Percentiles rank a stretch among this genome's conserved stretches.
phyloP scores from a whole-genome alignment of 2,329 filamentous ascomycete species.

The Myriosclerotinia curreyana region DNA sequence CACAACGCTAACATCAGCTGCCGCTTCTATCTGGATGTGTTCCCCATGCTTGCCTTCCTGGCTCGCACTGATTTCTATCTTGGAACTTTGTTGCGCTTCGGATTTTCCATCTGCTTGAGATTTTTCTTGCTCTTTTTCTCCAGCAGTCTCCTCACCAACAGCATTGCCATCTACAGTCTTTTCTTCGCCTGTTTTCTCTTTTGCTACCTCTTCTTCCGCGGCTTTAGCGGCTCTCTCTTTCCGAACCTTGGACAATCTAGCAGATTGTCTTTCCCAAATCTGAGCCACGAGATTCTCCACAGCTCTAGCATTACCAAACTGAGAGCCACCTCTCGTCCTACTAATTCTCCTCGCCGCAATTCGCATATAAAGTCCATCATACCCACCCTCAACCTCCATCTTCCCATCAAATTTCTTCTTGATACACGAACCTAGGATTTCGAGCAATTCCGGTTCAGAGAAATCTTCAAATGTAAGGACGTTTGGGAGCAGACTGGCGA shows the following conservation, averaged over 20 bases:
- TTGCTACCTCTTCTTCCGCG: neutral
- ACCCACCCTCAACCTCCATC: conserved; percentile 60
- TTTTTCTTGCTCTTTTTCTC: conserved; percentile 45
- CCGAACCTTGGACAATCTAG: conserved; percentile 20
- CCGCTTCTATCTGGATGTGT: no score
- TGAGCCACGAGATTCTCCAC: conserved; percentile 58
- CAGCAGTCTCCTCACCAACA: neutral
- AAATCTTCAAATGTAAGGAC: conserved; percentile 67
- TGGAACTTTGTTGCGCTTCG: neutral
- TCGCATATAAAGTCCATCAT: conserved; percentile 58
- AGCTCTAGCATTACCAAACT: conserved; percentile 69
- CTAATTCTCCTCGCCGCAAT: conserved; percentile 62
- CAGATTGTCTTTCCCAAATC: conserved; percentile 56
- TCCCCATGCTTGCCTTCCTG: neutral
- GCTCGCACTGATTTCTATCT: no score
- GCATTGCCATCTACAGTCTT: conserved; percentile 9
- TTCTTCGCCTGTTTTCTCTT: conserved; percentile 42
- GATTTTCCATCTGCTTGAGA: conserved; percentile 13
- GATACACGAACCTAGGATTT: conserved; percentile 56
- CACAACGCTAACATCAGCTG: neutral
- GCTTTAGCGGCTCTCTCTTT: conserved; percentile 14
- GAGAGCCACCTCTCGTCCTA: conserved; percentile 56
- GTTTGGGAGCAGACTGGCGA: conserved; percentile 65
- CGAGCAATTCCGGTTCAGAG: conserved; percentile 57
- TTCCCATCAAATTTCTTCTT: conserved; percentile 49